Conservation (phyloP, 805 yeast species). For the Wickerhamomyces canadensis region DNA sequence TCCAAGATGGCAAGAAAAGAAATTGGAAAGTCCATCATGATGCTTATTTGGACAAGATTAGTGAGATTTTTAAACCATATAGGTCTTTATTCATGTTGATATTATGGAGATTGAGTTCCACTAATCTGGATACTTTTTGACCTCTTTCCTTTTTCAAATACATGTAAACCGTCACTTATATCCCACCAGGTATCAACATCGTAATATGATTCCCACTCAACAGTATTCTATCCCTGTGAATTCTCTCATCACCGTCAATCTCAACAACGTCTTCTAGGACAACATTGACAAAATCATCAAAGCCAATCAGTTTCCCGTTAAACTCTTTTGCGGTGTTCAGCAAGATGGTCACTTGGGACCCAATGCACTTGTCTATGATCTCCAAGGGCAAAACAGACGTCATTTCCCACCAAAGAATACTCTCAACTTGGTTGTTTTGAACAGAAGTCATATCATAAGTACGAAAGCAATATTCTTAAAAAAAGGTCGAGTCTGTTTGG, state of each 20-base stretch:
- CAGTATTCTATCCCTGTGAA: slow-evolving; percentile 52
- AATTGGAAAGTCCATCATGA: slow-evolving; percentile 69
- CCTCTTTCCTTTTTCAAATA: no score
- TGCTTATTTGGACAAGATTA: slow-evolving; percentile 47
- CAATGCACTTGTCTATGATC: slow-evolving; percentile 81
- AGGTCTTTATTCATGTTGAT: slow-evolving; percentile 62
- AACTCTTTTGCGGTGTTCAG: slow-evolving; percentile 64
- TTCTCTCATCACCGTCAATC: slow-evolving; percentile 39
- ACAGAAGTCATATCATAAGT: no score
- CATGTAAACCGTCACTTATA: neutral
- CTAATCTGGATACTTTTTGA: slow-evolving; percentile 36
- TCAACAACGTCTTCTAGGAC: slow-evolving; percentile 81
- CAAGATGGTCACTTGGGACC: slow-evolving; percentile 71
- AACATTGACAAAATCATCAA: slow-evolving; percentile 92
- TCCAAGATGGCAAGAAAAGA: slow-evolving; percentile 35
- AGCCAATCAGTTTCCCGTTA: slow-evolving; percentile 83
- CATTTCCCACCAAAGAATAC: slow-evolving; percentile 1
- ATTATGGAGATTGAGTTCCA: slow-evolving; percentile 66
- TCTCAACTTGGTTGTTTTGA: neutral
- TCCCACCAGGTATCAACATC: slow-evolving; percentile 56
- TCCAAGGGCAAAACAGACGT: slow-evolving; percentile 57
- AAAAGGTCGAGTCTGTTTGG: no score
- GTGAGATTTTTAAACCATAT: slow-evolving; percentile 60
- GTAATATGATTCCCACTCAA: slow-evolving; percentile 69
- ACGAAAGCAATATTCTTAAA: no score